Evolutionary conservation across 345 rosid genomes (phyloP), one percentile per base, ranked within the genome.

Genomic region (Microcos paniculata): DNA sequence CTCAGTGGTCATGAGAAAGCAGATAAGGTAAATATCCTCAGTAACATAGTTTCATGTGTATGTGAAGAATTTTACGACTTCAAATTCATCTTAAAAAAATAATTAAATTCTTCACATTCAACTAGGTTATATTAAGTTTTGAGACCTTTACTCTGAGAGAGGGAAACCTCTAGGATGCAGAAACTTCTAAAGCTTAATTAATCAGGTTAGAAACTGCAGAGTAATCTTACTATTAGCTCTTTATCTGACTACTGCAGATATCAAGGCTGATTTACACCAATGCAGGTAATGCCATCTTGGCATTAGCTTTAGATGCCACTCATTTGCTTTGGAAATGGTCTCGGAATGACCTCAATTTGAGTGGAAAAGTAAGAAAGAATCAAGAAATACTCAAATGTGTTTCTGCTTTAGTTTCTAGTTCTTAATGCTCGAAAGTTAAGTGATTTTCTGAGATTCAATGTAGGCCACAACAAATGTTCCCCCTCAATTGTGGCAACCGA

Each of bases 261-360:
- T 81, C 79, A 40, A 81, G 72, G 38, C 58, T 83, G 69, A 72
- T 80, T 62, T 88, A 85, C 74, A 78, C 72, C 45, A 77, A 80
- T 73, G 79, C 84, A 1, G 90, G 91, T 12, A 82, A 77, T 79
- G 82, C 83, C 35, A 80, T 88, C 79, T 71, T 86, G 81, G 84
- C 85, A 76, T 77, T 88, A 77, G 76, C 82, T 78, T 78, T 85
- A 59, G 74, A 80, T 70, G 87, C 66, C 52, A 49, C 45, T n/a
- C 88, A 86, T 77, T 61, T 82, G 38, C 49, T 80, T 26, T 86
- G 90, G 86, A 86, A 79, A 79, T 83, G 88, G 88, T 78, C 49
- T 19, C 76, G 19, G 52, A 33, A 51, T 74, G 78, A 68, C 72
- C 68, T 40, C n/a, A 75, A 84, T 73, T 71, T 21, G 59, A 71